phyloP scores from a whole-genome alignment of 805 yeast species.

The Nakazawaea holstii region DNA sequence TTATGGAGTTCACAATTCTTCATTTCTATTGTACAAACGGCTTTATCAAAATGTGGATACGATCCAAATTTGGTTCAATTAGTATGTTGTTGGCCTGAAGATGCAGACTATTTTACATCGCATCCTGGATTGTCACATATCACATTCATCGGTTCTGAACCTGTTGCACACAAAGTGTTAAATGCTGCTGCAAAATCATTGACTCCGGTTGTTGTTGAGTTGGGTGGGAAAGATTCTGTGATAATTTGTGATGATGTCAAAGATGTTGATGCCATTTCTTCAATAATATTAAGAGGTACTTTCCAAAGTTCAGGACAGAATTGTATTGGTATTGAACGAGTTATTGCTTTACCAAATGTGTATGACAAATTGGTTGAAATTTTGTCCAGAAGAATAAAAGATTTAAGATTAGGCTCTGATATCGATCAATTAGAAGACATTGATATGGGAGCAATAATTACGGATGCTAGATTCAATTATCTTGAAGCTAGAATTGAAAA shows the following conservation, averaged over 20 bases:
- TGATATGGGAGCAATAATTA: conserved; percentile 95
- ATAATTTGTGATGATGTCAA: conserved; percentile 78
- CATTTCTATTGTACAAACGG: conserved; percentile 62
- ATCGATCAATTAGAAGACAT: conserved; percentile 87
- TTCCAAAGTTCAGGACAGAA: conserved; percentile 98
- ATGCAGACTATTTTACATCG: conserved; percentile 79
- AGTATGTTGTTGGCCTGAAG: conserved; percentile 83
- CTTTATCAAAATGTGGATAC: conserved; percentile 67
- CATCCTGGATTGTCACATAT: conserved; percentile 82
- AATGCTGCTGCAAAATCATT: conserved; percentile 78
- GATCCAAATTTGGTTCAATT: conserved; percentile 83
- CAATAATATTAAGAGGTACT: conserved; percentile 88
- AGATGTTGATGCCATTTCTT: conserved; percentile 53
- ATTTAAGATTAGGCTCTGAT: conserved; percentile 79
- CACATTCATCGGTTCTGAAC: conserved; percentile 94
- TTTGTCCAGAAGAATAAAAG: conserved; percentile 51
- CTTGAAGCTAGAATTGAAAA: conserved; percentile 64
- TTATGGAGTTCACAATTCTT: conserved; percentile 90
- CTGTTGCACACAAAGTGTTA: conserved; percentile 86
- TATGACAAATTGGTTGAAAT: conserved; percentile 59
- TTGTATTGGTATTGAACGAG: conserved; percentile 96
- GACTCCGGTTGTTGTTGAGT: conserved; percentile 92
- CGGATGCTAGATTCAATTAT: conserved; percentile 64
- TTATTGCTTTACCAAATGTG: conserved; percentile 67
- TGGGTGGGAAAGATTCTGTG: conserved; percentile 95